A percentile compares a stretch with the other conserved stretches of the same genome.
Conservation (phyloP, 352 stramenopile species). For the Stramenopiles sp. region DNA sequence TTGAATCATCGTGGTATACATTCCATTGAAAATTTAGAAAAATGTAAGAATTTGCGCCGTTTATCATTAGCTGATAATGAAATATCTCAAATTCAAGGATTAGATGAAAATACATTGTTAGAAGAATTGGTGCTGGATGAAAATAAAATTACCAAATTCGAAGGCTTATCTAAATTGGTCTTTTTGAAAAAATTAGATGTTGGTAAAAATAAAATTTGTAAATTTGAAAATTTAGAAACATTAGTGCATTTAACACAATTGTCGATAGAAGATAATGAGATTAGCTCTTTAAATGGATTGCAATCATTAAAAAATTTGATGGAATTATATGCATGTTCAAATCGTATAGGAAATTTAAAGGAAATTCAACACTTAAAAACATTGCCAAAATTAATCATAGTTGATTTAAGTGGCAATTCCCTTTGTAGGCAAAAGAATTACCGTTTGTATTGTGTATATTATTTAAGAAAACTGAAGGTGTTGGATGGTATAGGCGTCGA, state of each 20-base stretch:
- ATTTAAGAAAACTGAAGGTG: constrained; percentile 50
- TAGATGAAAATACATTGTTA: constrained; percentile 32
- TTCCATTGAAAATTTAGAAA: constrained; percentile 32
- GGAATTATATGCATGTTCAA: constrained; percentile 62
- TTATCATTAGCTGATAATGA: constrained; percentile 43
- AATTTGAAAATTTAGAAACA: constrained; percentile 35
- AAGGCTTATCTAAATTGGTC: constrained; percentile 33
- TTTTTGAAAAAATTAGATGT: constrained; percentile 48
- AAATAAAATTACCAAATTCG: constrained; percentile 41
- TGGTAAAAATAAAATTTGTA: constrained; percentile 41
- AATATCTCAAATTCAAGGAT: constrained; percentile 32
- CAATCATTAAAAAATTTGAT: constrained; percentile 38
- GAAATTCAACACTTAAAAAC: constrained; percentile 44
- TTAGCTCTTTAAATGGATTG: constrained; percentile 40
- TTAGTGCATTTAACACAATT: constrained; percentile 27
- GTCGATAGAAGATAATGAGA: constrained; percentile 56
- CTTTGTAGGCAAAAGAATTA: constrained; percentile 38
- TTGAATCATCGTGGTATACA: constrained; percentile 37
- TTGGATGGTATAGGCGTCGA: constrained; percentile 42
- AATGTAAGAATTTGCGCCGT: constrained; percentile 33
- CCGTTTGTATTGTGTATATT: constrained; percentile 48
- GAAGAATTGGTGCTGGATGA: constrained; percentile 47
- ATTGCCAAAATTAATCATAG: constrained; percentile 53
- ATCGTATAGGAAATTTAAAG: constrained; percentile 44
- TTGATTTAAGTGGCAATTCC: constrained; percentile 54